phyloP scores from a whole-genome alignment of 371 early-diverging fungal genomes.

The Mucor mucedo region DNA sequence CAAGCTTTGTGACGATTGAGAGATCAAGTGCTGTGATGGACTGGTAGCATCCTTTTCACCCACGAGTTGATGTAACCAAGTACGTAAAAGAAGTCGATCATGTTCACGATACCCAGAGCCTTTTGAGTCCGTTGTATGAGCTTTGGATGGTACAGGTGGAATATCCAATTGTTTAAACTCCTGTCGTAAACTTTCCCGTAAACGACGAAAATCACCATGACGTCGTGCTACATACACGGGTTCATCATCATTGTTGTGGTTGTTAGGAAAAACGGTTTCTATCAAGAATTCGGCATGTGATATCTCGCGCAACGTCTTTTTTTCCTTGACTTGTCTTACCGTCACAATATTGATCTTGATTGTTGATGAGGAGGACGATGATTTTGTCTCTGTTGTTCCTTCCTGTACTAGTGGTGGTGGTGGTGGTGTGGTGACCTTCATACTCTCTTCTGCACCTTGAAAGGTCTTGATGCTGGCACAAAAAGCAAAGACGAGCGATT shows the following conservation, averaged over 20 bases:
- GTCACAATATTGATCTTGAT: constrained; percentile 20
- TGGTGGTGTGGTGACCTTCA: background rate
- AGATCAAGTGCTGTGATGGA: constrained; percentile 17
- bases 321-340: constrained; percentile 29
- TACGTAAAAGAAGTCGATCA: constrained; percentile 57
- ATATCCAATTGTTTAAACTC: constrained; percentile 32
- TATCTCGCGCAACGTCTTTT: constrained; percentile 25
- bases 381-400: background rate
- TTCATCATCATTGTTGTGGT: background rate
- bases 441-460: constrained; percentile 49
- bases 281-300: constrained; percentile 47
- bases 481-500: constrained; percentile 43
- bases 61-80: constrained; percentile 50
- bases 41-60: constrained; percentile 3
- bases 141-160: constrained; percentile 39
- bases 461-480: constrained; percentile 47
- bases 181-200: constrained; percentile 33
- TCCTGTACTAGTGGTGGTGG: background rate
- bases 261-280: constrained; percentile 23
- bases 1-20: background rate
- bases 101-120: constrained; percentile 44
- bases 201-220: constrained; percentile 43
- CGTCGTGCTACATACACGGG: constrained; percentile 40
- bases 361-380: background rate
- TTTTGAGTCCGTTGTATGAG: constrained; percentile 10